Base-by-base conservation (phyloP, 192 early-diverging fungal genomes). In the Coemansia sp. region DNA sequence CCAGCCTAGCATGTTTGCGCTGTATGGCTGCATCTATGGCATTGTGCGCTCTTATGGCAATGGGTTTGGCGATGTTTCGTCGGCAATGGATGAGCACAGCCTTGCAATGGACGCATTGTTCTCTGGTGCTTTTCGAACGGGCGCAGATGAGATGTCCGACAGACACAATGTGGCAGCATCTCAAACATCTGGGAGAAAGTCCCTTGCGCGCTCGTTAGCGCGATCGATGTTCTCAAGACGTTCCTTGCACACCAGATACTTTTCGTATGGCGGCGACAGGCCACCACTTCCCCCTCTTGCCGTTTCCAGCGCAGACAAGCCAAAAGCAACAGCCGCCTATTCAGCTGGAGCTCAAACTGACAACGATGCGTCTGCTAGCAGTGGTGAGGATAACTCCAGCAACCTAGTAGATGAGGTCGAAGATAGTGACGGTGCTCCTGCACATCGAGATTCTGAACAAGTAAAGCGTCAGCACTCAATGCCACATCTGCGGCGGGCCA, bases 1-100 rank as follows among this genome's bases (percentile, higher is more conserved):
- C 10, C 87, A 89, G 41, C 82, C 87, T 61, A 77, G 59, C 1
- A 60, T 93, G 59, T 93, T 93, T 79, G 69, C 80, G 8, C 76
- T 89, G 5, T 93, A 89, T 68, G 87, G 85, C 1, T 50, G 65
- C 52, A 67, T 85, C 11, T 80, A 70, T 47, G 83, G 83, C 23
- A 54, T 68, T 1, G 79, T 67, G 39, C 45, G 74, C 7, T 58
- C 56, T 7, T 64, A 62, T 7, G 56, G 56, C 21, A 69, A 70
- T 44, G 77, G 50, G 11, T 9, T 18, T 38, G 77, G 64, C 37
- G 72, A 70, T 18, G 69, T 54, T 19, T 61, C 77, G 2, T 62
- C 77, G 13, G 64, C 69, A 9, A 56, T 73, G 61, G 72, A 71
- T 21, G 50, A 37, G 32, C 21, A 16, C 50, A 23, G 48, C 48